A percentile compares a stretch with the other conserved stretches of the same genome.
These are phyloP conservation scores for Aspergillus nanangensis DNA, from an alignment of 495 filamentous ascomycete species.

Conservation along the genomic window DNA sequence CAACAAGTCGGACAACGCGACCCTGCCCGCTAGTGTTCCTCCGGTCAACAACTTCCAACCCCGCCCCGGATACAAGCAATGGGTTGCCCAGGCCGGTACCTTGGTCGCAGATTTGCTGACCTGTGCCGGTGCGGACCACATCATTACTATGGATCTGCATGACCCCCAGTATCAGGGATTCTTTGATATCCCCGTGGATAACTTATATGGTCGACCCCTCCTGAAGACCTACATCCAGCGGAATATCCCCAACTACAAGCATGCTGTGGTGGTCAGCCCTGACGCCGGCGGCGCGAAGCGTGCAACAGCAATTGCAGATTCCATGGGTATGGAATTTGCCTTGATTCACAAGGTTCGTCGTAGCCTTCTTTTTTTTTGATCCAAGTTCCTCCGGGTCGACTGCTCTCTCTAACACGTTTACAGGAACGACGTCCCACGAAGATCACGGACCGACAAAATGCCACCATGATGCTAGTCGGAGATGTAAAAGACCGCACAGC, in stretches of 20 bases:
- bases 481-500: constrained; percentile 75
- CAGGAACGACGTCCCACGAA: constrained; percentile 95
- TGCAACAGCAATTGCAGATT: constrained; percentile 94
- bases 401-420: constrained; percentile 14
- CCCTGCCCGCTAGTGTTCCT: constrained; percentile 54
- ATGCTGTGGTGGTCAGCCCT: constrained; percentile 90
- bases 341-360: constrained; percentile 90
- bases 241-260: constrained; percentile 78
- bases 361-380: constrained; percentile 17
- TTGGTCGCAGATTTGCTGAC: constrained; percentile 91
- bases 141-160: constrained; percentile 95
- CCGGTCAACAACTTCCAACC: constrained; percentile 60
- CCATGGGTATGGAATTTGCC: constrained; percentile 87
- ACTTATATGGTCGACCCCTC: constrained; percentile 83
- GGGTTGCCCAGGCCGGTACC: constrained; percentile 96
- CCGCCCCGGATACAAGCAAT: constrained; percentile 92
- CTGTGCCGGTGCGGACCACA: constrained; percentile 92
- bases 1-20: constrained; percentile 35
- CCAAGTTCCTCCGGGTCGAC: no score
- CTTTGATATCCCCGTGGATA: constrained; percentile 98
- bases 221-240: constrained; percentile 87
- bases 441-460: constrained; percentile 90
- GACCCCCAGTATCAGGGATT: constrained; percentile 98
- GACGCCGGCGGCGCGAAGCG: constrained; percentile 96
- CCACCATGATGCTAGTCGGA: constrained; percentile 97